A percentile compares a stretch with the other conserved stretches of the same genome.
These are phyloP conservation scores for Aspergillus mulundensis DNA, from an alignment of 495 filamentous ascomycete genomes.

Conservation along the genomic window DNA sequence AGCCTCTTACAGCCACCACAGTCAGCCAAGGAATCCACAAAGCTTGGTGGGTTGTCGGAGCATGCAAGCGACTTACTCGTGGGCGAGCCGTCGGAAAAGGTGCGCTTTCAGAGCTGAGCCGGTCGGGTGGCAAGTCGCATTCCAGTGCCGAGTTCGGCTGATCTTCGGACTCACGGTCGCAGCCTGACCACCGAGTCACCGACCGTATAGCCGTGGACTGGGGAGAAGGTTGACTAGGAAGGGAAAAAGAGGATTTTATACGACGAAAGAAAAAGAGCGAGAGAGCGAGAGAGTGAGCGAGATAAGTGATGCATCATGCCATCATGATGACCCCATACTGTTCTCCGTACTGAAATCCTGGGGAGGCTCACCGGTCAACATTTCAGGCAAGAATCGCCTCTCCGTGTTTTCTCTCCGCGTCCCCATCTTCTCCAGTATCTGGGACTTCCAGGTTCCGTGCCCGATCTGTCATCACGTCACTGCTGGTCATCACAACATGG, in stretches of 20 bases:
- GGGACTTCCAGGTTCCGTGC: background rate
- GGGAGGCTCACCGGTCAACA: constrained; percentile 22
- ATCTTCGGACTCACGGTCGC: background rate
- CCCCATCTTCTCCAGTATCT: background rate
- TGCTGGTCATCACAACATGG: background rate
- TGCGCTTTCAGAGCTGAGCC: background rate
- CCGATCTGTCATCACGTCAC: constrained; percentile 1
- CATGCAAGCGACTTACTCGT: background rate
- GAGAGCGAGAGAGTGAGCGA: background rate
- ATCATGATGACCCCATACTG: constrained; percentile 2
- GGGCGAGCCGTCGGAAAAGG: background rate
- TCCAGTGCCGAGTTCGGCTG: background rate
- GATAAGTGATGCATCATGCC: background rate
- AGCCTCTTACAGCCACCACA: background rate
- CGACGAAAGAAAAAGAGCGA: background rate
- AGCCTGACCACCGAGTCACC: background rate
- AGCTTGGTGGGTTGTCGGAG: constrained; percentile 13
- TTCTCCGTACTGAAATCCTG: background rate
- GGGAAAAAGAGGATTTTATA: too few relatives aligned
- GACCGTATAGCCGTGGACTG: too few relatives aligned
- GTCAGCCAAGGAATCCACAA: constrained; percentile 15
- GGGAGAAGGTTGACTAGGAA: background rate
- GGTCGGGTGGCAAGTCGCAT: constrained; percentile 8
- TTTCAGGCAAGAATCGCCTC: constrained; percentile 16
- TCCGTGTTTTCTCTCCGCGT: constrained; percentile 8